Evolutionary conservation across 306 rosid species (phyloP).

Genomic region (Begonia masoniana): DNA sequence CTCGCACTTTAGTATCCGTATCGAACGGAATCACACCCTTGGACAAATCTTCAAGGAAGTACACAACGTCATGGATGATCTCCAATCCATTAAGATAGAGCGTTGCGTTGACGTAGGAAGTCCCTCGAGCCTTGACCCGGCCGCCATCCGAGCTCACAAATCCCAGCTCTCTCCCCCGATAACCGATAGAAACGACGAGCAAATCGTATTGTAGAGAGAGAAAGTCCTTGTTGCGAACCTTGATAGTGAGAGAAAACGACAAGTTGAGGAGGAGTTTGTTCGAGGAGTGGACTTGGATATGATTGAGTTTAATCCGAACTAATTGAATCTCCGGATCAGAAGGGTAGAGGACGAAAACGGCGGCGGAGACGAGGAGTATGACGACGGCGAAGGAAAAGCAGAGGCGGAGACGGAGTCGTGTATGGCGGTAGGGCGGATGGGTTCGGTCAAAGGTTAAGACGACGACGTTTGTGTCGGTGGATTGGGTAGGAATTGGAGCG

Average conservation of each 20-base stretch:
- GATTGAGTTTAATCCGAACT: constrained; percentile 42
- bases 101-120: not conserved
- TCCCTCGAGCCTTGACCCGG: not conserved
- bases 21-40: constrained; percentile 72
- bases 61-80: constrained; percentile 60
- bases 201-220: constrained; percentile 15
- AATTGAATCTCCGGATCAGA: constrained; percentile 51
- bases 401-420: constrained; percentile 9
- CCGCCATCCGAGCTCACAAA: not conserved
- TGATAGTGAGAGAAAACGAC: constrained; percentile 45
- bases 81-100: constrained; percentile 31
- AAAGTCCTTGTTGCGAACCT: constrained; percentile 45
- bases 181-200: not conserved
- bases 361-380: constrained; percentile 26
- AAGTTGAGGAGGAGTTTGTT: constrained; percentile 42
- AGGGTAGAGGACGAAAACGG: constrained; percentile 41
- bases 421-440: not conserved
- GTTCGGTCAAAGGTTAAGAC: constrained; percentile 33
- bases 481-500: constrained; percentile 34
- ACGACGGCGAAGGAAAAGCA: constrained; percentile 12
- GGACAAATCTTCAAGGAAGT: constrained; percentile 61
- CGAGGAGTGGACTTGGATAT: constrained; percentile 29
- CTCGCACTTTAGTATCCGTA: constrained; percentile 40
- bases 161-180: not conserved
- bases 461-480: constrained; percentile 40